Evolutionary conservation across 345 rosid genomes (phyloP).

Genomic region (Citrus mangshanensis): DNA sequence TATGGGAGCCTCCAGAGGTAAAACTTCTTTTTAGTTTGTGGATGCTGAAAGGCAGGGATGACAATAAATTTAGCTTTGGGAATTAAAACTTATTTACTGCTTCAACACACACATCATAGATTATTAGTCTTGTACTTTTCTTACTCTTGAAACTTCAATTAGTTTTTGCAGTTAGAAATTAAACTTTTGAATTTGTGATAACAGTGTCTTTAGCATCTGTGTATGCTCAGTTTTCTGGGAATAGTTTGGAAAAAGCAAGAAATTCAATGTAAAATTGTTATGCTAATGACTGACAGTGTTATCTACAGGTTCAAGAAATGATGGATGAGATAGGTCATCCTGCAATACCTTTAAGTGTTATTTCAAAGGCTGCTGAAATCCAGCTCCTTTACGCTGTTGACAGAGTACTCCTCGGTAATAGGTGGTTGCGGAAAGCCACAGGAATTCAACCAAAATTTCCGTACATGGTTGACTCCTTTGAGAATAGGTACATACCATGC

Average conservation of each 20-base stretch:
- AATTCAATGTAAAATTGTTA: neutral
- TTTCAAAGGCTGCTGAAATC: conserved; percentile 95
- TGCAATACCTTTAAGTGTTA: conserved; percentile 75
- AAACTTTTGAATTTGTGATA: neutral
- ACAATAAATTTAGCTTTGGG: neutral
- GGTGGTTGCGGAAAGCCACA: conserved; percentile 91
- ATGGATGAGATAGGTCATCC: conserved; percentile 88
- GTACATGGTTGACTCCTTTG: conserved; percentile 87
- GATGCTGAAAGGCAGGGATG: neutral
- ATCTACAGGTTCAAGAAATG: conserved; percentile 81
- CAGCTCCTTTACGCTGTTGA: conserved; percentile 82
- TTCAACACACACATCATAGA: no score
- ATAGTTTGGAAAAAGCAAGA: neutral
- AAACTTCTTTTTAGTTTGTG: neutral
- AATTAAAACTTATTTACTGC: conserved; percentile 2
- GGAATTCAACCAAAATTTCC: conserved; percentile 96
- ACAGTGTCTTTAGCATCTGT: neutral
- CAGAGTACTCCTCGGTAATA: conserved; percentile 72
- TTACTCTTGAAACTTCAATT: neutral
- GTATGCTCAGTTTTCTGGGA: neutral
- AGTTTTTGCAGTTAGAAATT: neutral
- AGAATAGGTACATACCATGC: conserved; percentile 57
- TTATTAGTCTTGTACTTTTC: neutral
- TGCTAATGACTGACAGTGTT: neutral
- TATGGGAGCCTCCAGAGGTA: conserved; percentile 96